A percentile compares a stretch with the other conserved stretches of the same genome.
Conservation (phyloP, 148 eudicot genomes). For the Camellia granthamiana region DNA sequence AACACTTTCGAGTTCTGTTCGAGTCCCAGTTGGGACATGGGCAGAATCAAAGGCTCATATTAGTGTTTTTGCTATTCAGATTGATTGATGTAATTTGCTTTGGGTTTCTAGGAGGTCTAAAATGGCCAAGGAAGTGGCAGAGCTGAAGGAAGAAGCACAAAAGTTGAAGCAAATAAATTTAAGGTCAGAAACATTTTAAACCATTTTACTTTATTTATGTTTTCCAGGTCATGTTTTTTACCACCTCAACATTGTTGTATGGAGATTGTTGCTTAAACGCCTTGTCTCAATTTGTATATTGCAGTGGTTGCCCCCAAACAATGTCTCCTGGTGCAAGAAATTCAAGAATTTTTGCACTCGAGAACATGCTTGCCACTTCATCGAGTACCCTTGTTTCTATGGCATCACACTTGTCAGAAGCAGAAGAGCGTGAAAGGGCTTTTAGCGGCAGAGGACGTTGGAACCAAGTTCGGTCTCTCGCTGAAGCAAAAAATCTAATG, state of each 20-base stretch:
- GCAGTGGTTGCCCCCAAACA: slow-evolving; percentile 59
- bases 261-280: background rate
- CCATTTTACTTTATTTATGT: background rate
- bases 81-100: slow-evolving; percentile 8
- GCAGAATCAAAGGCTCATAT: background rate
- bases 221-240: background rate
- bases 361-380: slow-evolving; percentile 94
- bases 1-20: background rate
- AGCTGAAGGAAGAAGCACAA: slow-evolving; percentile 82
- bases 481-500: slow-evolving; percentile 87
- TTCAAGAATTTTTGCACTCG: slow-evolving; percentile 87
- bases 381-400: slow-evolving; percentile 88
- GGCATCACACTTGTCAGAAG: slow-evolving; percentile 97
- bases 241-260: background rate
- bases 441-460: slow-evolving; percentile 95
- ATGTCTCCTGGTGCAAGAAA: slow-evolving; percentile 99
- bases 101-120: slow-evolving; percentile 66
- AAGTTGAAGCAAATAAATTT: slow-evolving; percentile 51
- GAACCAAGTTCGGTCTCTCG: slow-evolving; percentile 88
- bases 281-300: slow-evolving; percentile 6
- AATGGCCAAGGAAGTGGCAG: slow-evolving; percentile 92
- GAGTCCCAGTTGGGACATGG: background rate
- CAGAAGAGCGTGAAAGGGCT: slow-evolving; percentile 89
- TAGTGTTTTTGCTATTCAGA: background rate
- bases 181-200: slow-evolving; percentile 35